Evolutionary conservation across 2,329 filamentous ascomycete genomes (phyloP).

Genomic region (Epichloe glyceriae): DNA sequence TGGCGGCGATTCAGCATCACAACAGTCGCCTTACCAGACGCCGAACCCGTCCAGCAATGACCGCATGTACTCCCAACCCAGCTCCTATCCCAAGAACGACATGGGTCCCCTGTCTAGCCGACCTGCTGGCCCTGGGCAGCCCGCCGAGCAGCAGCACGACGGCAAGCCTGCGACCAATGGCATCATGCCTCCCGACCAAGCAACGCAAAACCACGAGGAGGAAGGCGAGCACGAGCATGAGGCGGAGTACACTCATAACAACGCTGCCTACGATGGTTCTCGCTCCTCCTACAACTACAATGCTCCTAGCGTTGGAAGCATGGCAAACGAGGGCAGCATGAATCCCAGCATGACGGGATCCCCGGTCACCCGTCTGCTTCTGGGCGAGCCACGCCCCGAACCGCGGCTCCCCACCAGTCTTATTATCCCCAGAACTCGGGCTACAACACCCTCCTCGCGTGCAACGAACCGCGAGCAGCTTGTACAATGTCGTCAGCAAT

Average conservation of each 20-base stretch:
- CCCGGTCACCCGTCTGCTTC: conserved; percentile 64
- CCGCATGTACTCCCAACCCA: conserved; percentile 54
- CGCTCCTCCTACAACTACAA: conserved; percentile 70
- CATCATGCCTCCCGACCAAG: conserved; percentile 41
- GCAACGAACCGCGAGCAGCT: conserved; percentile 57
- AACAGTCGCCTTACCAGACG: conserved; percentile 60
- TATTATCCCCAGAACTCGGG: conserved; percentile 58
- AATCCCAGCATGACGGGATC: conserved; percentile 75
- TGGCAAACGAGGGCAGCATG: conserved; percentile 65
- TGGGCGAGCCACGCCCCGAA: conserved; percentile 75
- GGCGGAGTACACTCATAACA: conserved; percentile 78
- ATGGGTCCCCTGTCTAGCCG: conserved; percentile 71
- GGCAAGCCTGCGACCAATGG: conserved; percentile 55
- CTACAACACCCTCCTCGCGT: conserved; percentile 72
- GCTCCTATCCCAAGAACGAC: conserved; percentile 66
- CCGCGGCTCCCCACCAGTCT: conserved; percentile 54
- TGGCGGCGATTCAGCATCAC: conserved; percentile 54
- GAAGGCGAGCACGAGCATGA: conserved; percentile 64
- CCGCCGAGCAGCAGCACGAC: conserved; percentile 51
- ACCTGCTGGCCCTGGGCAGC: conserved; percentile 41
- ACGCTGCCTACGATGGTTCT: conserved; percentile 58
- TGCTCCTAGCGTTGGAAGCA: conserved; percentile 49
- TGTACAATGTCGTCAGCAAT: conserved; percentile 84
- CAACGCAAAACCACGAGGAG: conserved; percentile 46
- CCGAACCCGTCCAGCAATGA: conserved; percentile 47